Evolutionary conservation across 768 basidiomycete genomes (phyloP).

Genomic region (Lanmaoa rubissima): DNA sequence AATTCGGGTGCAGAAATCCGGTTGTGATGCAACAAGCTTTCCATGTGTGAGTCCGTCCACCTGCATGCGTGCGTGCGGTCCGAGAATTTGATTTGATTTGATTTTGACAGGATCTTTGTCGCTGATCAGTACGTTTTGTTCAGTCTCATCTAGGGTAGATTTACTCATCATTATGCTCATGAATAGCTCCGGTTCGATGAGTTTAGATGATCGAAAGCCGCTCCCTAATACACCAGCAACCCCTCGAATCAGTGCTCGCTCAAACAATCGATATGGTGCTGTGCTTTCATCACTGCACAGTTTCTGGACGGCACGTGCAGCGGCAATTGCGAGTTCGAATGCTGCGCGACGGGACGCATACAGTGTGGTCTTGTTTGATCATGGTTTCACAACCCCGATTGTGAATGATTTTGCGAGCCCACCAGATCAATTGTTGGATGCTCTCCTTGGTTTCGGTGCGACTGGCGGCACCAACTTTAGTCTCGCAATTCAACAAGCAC

Average conservation of each 20-base stretch:
- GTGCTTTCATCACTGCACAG: constrained; percentile 53
- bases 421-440: constrained; percentile 43
- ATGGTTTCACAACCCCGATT: constrained; percentile 21
- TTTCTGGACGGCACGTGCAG: constrained; percentile 55
- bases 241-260: constrained; percentile 33
- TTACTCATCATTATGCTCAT: not conserved
- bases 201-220: constrained; percentile 39
- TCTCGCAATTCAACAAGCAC: constrained; percentile 37
- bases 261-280: constrained; percentile 55
- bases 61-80: rapidly evolving
- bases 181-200: constrained; percentile 54
- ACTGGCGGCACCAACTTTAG: constrained; percentile 44
- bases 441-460: constrained; percentile 33
- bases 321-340: constrained; percentile 31
- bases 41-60: constrained; percentile 49
- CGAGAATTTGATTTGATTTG: not conserved
- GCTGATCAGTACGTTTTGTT: constrained; percentile 41
- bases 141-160: no score
- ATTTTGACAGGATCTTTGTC: constrained; percentile 46
- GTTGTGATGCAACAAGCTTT: constrained; percentile 50
- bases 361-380: constrained; percentile 49
- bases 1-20: constrained; percentile 54
- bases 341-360: constrained; percentile 50
- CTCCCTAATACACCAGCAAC: constrained; percentile 43
- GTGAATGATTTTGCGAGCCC: constrained; percentile 47